Base-by-base conservation (phyloP, 805 yeast species). In the Brettanomyces bruxellensis region DNA sequence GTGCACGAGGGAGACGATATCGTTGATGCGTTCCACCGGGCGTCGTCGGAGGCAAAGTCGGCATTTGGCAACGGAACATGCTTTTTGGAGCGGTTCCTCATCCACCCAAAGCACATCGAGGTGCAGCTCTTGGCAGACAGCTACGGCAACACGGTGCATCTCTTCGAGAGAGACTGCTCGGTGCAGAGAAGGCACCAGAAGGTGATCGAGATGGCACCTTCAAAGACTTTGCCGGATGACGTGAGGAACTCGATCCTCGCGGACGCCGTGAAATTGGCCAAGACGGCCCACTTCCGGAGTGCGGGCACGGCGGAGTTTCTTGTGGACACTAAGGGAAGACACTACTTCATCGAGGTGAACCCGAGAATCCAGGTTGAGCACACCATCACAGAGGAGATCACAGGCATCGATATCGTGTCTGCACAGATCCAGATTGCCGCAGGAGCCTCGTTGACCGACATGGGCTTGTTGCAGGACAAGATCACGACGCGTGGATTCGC, bases 371-470 rank as follows among this genome's bases (percentile, higher is more conserved):
- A 91, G 72, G 98, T 93, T 50, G 99, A 91, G 75, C 99, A 91
- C 71, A 91, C 99, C 44, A 93, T 91, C 68, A 90, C 98, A 46
- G 99, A 91, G 71, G 99, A 91, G 70, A 93, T 91, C 65, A 93
- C 99, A 11, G 99, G 99, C 55, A 93, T 91, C 51, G 99, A 91
- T 69, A 75, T 91, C 54, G 98, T 91, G 35, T 96, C 98, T 51
- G 98, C 98, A 14, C 99, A 91, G 74, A 90, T 91, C 61, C 99
- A 91, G 73, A 88, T 91, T 60, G 97, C 98, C 41, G 98, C 98
- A 2, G 99, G 99, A 60, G 99, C 99, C 30, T 78, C 95, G 3
- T 75, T 93, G 58, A 83, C 79, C 56, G 95, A 93, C 64, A 75
- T 93, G 58, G 98, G 98, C 18, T 75, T 93, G 51, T 72, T 90